Evolutionary conservation across 768 basidiomycete genomes (phyloP).

Genomic region (Pleurotus sapidus): DNA sequence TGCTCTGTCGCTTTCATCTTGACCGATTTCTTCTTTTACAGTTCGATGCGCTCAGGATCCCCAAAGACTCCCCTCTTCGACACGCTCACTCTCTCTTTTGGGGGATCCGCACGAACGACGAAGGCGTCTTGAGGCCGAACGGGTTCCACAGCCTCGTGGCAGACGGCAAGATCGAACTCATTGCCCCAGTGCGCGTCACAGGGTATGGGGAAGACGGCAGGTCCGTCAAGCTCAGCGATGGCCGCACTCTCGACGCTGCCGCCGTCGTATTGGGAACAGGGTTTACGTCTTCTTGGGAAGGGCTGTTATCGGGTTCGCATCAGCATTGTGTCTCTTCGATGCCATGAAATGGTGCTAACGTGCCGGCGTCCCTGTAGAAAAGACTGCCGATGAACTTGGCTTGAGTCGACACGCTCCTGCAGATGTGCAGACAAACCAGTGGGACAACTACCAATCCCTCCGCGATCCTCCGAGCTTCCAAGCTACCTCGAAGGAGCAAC

Average conservation of each 20-base stretch:
- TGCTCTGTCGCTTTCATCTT: not conserved
- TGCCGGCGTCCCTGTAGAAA: slow-evolving; percentile 26
- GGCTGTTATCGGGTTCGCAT: slow-evolving; percentile 29
- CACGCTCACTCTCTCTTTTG: slow-evolving; percentile 34
- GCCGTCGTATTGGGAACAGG: slow-evolving; percentile 58
- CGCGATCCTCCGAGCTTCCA: slow-evolving; percentile 34
- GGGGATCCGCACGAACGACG: slow-evolving; percentile 44
- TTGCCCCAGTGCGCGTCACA: slow-evolving; percentile 38
- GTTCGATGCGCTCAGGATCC: slow-evolving; percentile 27
- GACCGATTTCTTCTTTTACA: slow-evolving; percentile 15
- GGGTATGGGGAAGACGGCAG: slow-evolving; percentile 32
- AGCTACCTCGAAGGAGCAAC: slow-evolving; percentile 26
- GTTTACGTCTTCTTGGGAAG: slow-evolving; percentile 55
- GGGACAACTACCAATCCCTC: slow-evolving; percentile 34
- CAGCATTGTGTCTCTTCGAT: too few relatives aligned
- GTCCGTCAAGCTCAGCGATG: slow-evolving; percentile 42
- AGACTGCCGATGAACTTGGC: slow-evolving; percentile 48
- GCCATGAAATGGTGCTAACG: not conserved
- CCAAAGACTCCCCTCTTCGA: slow-evolving; percentile 49
- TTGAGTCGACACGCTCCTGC: slow-evolving; percentile 35
- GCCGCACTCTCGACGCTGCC: slow-evolving; percentile 37
- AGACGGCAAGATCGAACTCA: slow-evolving; percentile 46
- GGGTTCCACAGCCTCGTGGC: slow-evolving; percentile 50
- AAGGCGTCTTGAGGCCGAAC: slow-evolving; percentile 43
- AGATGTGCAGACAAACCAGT: slow-evolving; percentile 18